Percentiles rank a stretch among this genome's conserved stretches.
These are phyloP conservation scores for Logfia minima DNA, from an alignment of 129 eudicot species.

Conservation along the genomic window DNA sequence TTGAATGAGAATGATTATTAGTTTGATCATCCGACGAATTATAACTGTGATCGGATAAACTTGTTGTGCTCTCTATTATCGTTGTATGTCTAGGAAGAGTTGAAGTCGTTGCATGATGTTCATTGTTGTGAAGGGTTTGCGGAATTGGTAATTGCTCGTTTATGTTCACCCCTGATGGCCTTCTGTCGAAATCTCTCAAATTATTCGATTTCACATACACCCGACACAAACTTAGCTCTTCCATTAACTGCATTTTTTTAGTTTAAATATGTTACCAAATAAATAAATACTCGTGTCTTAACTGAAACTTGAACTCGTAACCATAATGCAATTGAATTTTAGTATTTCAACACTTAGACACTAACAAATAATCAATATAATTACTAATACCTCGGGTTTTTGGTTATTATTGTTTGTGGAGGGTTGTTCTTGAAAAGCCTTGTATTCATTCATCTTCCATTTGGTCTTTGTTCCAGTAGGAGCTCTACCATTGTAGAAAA, in stretches of 20 bases:
- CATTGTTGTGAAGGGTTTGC: slow-evolving; percentile 11
- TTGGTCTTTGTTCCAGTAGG: slow-evolving; percentile 54
- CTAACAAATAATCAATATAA: background rate
- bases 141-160: slow-evolving; percentile 12
- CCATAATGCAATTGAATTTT: background rate
- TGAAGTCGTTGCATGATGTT: slow-evolving; percentile 22
- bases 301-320: no score
- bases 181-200: slow-evolving; percentile 58
- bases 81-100: slow-evolving; percentile 14
- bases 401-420: slow-evolving; percentile 34
- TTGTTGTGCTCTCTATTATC: background rate
- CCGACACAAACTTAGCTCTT: slow-evolving; percentile 60
- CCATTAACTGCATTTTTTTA: slow-evolving; percentile 42
- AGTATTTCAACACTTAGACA: background rate
- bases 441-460: slow-evolving; percentile 83
- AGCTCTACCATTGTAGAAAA: slow-evolving; percentile 67
- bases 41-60: slow-evolving; percentile 19
- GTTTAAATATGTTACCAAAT: background rate
- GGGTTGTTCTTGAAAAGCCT: slow-evolving; percentile 34
- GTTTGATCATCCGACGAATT: slow-evolving; percentile 34
- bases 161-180: slow-evolving; percentile 36
- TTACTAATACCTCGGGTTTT: slow-evolving; percentile 27
- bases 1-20: background rate
- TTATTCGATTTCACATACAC: slow-evolving; percentile 52
- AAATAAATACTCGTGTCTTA: background rate